A percentile compares a stretch with the other conserved stretches of the same genome.
These are phyloP conservation scores for Pedinophyceae sp. DNA, from an alignment of 139 green algal genomes.

Conservation along the genomic window DNA sequence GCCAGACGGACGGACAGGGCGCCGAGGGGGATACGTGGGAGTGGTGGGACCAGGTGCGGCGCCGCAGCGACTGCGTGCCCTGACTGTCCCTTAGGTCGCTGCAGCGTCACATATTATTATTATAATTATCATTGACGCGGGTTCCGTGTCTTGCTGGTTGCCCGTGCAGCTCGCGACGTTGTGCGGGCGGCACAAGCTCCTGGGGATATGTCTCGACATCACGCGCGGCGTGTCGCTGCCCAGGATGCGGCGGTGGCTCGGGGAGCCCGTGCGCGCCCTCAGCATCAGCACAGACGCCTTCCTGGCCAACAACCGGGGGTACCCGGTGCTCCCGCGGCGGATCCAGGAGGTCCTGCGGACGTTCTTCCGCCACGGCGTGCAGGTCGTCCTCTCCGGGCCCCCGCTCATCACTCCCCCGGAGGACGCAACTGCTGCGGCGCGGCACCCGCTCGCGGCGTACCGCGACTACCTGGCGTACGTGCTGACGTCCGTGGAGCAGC, in stretches of 20 bases:
- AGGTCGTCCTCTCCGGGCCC: slow-evolving; percentile 7
- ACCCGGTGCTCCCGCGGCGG: slow-evolving; percentile 53
- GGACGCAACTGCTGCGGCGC: not conserved
- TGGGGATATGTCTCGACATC: slow-evolving; percentile 30
- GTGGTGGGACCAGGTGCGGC: slow-evolving; percentile 60
- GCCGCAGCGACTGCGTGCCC: slow-evolving; percentile 47
- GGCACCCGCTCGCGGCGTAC: slow-evolving; percentile 54
- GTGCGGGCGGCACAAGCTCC: slow-evolving; percentile 9
- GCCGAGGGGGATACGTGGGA: not conserved
- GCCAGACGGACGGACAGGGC: no score
- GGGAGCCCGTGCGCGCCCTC: slow-evolving; percentile 73
- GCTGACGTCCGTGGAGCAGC: slow-evolving; percentile 35
- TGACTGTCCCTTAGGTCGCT: no score
- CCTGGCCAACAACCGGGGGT: slow-evolving; percentile 67
- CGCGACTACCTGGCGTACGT: slow-evolving; percentile 89
- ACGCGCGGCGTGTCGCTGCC: slow-evolving; percentile 12
- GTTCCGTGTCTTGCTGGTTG: no score
- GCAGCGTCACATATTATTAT: no score
- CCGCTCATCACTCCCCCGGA: not conserved
- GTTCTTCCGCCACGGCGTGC: slow-evolving; percentile 34
- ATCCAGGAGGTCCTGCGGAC: slow-evolving; percentile 59
- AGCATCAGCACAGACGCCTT: slow-evolving; percentile 62
- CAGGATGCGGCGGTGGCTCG: slow-evolving; percentile 48
- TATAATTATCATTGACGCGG: no score
- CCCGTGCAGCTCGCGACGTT: slow-evolving; percentile 41